phyloP scores from a whole-genome alignment of 2,329 filamentous ascomycete species.

The Curvularia verruculosa region DNA sequence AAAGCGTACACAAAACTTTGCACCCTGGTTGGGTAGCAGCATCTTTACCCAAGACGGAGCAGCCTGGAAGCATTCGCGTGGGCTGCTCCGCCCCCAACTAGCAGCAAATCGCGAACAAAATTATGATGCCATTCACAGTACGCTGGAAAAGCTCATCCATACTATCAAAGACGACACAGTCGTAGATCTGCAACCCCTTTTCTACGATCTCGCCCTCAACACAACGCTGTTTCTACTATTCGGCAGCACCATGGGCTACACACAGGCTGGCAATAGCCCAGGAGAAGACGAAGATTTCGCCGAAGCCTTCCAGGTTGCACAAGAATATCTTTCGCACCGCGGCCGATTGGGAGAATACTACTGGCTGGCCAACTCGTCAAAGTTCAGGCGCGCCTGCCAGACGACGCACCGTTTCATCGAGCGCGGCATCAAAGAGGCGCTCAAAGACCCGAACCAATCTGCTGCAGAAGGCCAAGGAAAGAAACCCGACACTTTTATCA shows the following conservation, averaged over 20 bases:
- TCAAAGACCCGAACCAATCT: constrained; percentile 19
- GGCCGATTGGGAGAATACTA: constrained; percentile 35
- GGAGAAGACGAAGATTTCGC: constrained; percentile 22
- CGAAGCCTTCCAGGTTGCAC: constrained; percentile 24
- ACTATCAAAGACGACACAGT: neutral
- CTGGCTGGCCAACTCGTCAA: constrained; percentile 33
- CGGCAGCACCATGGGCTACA: constrained; percentile 36
- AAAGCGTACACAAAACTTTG: constrained; percentile 2
- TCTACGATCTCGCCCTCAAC: constrained; percentile 48
- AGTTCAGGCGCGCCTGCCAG: constrained; percentile 19
- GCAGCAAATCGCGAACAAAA: constrained; percentile 37
- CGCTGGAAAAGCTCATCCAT: neutral
- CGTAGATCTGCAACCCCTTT: constrained; percentile 46
- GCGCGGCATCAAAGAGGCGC: constrained; percentile 27
- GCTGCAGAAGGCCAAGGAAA: constrained; percentile 16
- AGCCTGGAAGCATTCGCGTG: constrained; percentile 37
- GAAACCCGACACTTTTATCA: constrained; percentile 75
- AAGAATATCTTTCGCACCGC: constrained; percentile 14
- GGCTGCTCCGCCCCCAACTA: constrained; percentile 45
- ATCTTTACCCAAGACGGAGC: constrained; percentile 30
- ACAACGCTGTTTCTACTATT: constrained; percentile 46
- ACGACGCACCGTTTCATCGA: constrained; percentile 13
- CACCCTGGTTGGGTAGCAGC: constrained; percentile 17
- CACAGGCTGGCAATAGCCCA: constrained; percentile 12
- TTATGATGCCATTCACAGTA: neutral